Conservation (phyloP, 129 eudicot genomes). For the Pseudognaphalium luteoalbum region DNA sequence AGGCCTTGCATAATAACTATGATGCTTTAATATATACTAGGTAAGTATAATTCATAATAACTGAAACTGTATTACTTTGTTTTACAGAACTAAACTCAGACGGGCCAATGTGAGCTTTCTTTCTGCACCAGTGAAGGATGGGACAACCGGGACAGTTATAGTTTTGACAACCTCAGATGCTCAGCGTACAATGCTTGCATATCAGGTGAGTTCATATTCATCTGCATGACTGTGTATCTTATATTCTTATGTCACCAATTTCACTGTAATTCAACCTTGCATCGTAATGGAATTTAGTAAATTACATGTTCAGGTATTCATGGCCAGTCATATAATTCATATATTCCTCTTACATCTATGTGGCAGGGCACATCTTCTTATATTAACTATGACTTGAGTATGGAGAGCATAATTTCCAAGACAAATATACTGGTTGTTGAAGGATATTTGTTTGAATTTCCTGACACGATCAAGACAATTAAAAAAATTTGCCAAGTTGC, state of each 20-base stretch:
- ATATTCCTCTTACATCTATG: slow-evolving; percentile 25
- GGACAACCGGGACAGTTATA: slow-evolving; percentile 98
- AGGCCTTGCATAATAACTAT: background rate
- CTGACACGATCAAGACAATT: slow-evolving; percentile 87
- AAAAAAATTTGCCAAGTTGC: slow-evolving; percentile 84
- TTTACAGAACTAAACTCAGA: slow-evolving; percentile 60
- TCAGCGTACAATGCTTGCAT: slow-evolving; percentile 98
- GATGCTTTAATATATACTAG: background rate
- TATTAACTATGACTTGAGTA: slow-evolving; percentile 57
- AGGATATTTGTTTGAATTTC: slow-evolving; percentile 95
- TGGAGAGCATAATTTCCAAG: slow-evolving; percentile 76
- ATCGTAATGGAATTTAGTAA: background rate
- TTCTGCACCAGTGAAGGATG: slow-evolving; percentile 88
- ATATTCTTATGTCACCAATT: background rate
- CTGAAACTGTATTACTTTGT: slow-evolving; percentile 12
- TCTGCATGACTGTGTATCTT: slow-evolving; percentile 10
- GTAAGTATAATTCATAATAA: background rate
- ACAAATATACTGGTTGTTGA: slow-evolving; percentile 84
- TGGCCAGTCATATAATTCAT: slow-evolving; percentile 18
- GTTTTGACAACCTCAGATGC: slow-evolving; percentile 97
- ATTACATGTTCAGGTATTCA: background rate
- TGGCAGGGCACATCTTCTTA: slow-evolving; percentile 90
- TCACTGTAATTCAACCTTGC: background rate
- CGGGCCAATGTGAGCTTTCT: slow-evolving; percentile 95
- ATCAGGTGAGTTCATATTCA: slow-evolving; percentile 56